Percentiles rank a stretch among this genome's conserved stretches.
Conservation (phyloP, 208 protist species). For the Leishmania martiniquensis region DNA sequence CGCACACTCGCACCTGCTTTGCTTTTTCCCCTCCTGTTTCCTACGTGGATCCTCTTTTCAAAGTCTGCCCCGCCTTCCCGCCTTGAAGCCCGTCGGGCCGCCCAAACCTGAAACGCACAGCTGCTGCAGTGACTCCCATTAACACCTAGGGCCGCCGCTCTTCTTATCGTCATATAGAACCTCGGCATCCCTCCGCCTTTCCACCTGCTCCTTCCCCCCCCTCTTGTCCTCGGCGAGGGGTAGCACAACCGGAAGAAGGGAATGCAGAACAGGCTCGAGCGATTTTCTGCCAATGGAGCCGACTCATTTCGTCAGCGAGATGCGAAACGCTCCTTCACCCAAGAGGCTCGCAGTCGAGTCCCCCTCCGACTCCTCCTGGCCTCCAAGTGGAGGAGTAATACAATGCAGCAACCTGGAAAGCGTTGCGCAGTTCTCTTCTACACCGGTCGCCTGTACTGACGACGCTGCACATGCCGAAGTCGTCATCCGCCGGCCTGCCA, state of each 20-base stretch:
- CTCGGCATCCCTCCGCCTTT: background rate
- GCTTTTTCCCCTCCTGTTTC: background rate
- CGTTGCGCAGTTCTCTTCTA: background rate
- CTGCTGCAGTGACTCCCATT: background rate
- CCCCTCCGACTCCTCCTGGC: background rate
- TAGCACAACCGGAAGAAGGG: background rate
- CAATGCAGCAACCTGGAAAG: background rate
- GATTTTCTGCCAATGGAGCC: background rate
- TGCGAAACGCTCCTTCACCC: background rate
- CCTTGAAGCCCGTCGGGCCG: no score
- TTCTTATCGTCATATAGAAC: background rate
- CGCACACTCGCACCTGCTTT: background rate
- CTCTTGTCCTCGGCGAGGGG: no score
- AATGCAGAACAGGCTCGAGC: background rate
- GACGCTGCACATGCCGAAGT: background rate
- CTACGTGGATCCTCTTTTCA: background rate
- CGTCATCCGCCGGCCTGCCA: background rate
- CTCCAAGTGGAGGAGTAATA: background rate
- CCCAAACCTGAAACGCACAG: no score
- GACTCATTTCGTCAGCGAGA: background rate
- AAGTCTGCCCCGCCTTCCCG: no score
- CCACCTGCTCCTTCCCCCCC: background rate
- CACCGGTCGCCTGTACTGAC: background rate
- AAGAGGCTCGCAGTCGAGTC: background rate
- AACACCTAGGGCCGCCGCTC: background rate